These are phyloP conservation scores for Cryphonectria naterciae DNA, from an alignment of 2,329 filamentous ascomycete species.

Conservation along the genomic window DNA sequence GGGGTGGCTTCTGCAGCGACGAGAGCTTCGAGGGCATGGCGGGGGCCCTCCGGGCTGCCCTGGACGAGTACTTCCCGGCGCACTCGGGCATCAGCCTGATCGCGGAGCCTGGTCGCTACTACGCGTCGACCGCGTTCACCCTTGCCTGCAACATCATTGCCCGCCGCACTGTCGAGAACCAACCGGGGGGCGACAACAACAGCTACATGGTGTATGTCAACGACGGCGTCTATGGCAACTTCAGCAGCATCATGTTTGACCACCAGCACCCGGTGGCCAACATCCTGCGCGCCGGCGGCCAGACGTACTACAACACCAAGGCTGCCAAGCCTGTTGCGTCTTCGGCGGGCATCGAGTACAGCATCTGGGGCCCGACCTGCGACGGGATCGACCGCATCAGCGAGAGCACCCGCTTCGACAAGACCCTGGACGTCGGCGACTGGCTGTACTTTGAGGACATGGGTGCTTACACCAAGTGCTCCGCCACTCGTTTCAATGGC, in stretches of 20 bases:
- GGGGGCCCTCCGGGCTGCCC: conserved; percentile 72
- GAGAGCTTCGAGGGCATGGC: conserved; percentile 87
- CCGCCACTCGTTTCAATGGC: conserved; percentile 95
- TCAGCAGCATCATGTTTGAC: conserved; percentile 99
- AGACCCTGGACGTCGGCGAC: conserved; percentile 86
- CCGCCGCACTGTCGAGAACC: conserved; percentile 82
- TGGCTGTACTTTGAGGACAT: conserved; percentile 99
- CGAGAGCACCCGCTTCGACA: conserved; percentile 75
- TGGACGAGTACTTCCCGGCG: conserved; percentile 87
- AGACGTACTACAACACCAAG: conserved; percentile 61
- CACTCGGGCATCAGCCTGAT: conserved; percentile 77
- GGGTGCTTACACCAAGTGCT: conserved; percentile 98
- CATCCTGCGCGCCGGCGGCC: conserved; percentile 68
- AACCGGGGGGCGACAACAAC: conserved; percentile 57
- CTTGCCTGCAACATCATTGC: conserved; percentile 96
- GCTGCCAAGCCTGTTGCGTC: conserved; percentile 51
- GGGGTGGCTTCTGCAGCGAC: conserved; percentile 89
- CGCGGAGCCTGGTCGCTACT: conserved; percentile 95
- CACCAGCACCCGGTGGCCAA: conserved; percentile 90
- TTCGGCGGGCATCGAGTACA: conserved; percentile 70
- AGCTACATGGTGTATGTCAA: conserved; percentile 98
- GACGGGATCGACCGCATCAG: conserved; percentile 97
- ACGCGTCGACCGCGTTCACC: conserved; percentile 90
- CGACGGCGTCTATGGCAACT: conserved; percentile 97
- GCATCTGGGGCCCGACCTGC: conserved; percentile 97